Evolutionary conservation across 2,329 filamentous ascomycete genomes (phyloP).

Genomic region (Beauveria rudraprayagi): DNA sequence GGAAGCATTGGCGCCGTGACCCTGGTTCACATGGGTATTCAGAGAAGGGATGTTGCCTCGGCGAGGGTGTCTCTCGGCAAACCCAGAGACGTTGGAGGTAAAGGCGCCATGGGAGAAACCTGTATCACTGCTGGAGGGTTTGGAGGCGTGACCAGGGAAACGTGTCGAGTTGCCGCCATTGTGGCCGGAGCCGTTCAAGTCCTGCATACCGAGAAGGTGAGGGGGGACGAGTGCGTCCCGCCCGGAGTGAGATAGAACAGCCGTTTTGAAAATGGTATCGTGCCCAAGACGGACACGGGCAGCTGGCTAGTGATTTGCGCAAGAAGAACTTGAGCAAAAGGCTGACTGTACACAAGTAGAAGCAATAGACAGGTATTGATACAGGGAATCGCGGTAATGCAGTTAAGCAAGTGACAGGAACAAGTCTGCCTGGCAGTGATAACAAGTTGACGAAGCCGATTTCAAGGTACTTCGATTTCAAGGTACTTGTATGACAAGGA

Average conservation of each 20-base stretch:
- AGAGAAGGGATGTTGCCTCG: slow-evolving; percentile 83
- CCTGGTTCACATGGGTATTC: slow-evolving; percentile 65
- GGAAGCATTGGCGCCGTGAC: slow-evolving; percentile 44
- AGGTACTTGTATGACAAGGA: background rate
- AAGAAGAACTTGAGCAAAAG: background rate
- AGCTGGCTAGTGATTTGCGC: background rate
- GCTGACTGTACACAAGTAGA: background rate
- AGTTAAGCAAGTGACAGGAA: background rate
- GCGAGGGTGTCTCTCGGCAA: slow-evolving; percentile 78
- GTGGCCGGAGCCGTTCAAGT: slow-evolving; percentile 47
- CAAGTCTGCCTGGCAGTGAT: background rate
- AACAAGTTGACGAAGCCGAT: background rate
- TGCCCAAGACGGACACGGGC: slow-evolving; percentile 43
- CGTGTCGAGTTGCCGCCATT: slow-evolving; percentile 49
- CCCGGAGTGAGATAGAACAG: slow-evolving; percentile 66
- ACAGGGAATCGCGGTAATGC: background rate
- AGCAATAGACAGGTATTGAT: background rate
- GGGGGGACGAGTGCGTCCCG: slow-evolving; percentile 82
- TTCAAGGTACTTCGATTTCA: background rate
- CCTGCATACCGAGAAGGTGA: slow-evolving; percentile 88
- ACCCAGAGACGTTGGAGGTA: slow-evolving; percentile 75
- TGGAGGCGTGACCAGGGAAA: slow-evolving; percentile 64
- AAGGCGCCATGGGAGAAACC: slow-evolving; percentile 92
- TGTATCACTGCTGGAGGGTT: slow-evolving; percentile 75
- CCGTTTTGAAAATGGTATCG: slow-evolving; percentile 66